Conservation (phyloP, 2,329 filamentous ascomycete genomes). For the Pseudogymnoascus sp. region DNA sequence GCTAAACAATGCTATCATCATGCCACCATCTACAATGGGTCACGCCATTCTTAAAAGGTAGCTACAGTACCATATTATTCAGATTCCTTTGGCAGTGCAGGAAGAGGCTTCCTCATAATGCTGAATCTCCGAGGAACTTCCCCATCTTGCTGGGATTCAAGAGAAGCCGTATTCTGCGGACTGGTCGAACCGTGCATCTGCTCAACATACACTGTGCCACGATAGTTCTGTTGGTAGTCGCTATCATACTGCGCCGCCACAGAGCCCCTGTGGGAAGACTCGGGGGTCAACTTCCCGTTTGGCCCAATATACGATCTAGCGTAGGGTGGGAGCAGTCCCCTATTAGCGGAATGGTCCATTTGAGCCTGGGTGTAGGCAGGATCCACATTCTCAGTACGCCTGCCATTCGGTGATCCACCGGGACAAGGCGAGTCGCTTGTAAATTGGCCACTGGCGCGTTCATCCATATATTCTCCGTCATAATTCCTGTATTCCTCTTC, state of each 20-base stretch:
- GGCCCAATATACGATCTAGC: not conserved
- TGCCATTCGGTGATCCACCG: not conserved
- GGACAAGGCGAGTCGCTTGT: not conserved
- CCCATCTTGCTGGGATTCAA: not conserved
- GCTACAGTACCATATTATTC: not conserved
- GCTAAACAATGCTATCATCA: conserved; percentile 4
- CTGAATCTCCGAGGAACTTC: conserved; percentile 12
- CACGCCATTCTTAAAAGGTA: not conserved
- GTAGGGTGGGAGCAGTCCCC: not conserved
- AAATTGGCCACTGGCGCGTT: not conserved
- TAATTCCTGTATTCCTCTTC: not conserved
- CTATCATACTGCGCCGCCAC: not conserved
- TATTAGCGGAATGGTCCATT: not conserved
- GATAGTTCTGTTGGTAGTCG: conserved; percentile 5
- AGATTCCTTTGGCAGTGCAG: conserved; percentile 28
- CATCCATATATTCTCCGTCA: not conserved
- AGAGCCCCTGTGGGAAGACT: not conserved
- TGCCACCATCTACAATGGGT: not conserved
- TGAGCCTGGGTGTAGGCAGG: not conserved
- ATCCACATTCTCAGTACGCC: not conserved
- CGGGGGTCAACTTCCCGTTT: not conserved
- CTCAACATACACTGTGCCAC: not conserved
- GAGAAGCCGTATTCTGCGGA: not conserved
- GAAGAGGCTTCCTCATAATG: conserved; percentile 34
- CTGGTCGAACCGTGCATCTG: not conserved